Percentiles rank a stretch among this genome's conserved stretches.
Evolutionary conservation across 2,329 filamentous ascomycete genomes (phyloP).

Genomic region (Neurospora sp.): DNA sequence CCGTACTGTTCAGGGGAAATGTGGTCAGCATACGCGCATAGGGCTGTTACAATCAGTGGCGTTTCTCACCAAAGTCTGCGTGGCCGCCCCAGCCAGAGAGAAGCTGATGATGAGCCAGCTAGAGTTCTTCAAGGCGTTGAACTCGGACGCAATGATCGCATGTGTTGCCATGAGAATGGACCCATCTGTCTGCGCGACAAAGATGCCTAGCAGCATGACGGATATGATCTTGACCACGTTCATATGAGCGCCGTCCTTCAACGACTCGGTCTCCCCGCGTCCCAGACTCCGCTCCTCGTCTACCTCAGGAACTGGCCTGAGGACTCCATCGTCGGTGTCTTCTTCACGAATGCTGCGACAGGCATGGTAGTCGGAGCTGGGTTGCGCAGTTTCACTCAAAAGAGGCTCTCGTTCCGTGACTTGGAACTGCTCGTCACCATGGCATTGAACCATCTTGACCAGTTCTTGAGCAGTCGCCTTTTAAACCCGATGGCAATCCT

Average conservation of each 20-base stretch:
- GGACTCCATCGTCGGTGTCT: background rate
- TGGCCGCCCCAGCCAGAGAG: conserved; percentile 38
- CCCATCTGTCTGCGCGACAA: conserved; percentile 54
- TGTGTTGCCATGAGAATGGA: conserved; percentile 59
- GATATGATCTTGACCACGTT: conserved; percentile 13
- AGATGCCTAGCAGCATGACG: conserved; percentile 38
- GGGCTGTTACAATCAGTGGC: background rate
- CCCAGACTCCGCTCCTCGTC: conserved; percentile 8
- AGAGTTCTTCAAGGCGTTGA: conserved; percentile 43
- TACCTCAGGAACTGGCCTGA: conserved; percentile 5
- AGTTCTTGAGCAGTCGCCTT: background rate
- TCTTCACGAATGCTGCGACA: background rate
- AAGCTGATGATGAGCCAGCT: conserved; percentile 48
- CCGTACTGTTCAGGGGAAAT: conserved; percentile 29
- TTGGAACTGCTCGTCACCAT: background rate
- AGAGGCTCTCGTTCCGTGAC: background rate
- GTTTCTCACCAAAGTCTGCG: conserved; percentile 34
- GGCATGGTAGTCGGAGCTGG: background rate
- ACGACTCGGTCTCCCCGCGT: conserved; percentile 2
- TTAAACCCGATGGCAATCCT: background rate
- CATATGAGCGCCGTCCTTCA: conserved; percentile 2
- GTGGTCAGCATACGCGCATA: background rate
- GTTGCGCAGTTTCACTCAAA: background rate
- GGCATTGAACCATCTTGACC: background rate
- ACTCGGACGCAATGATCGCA: conserved; percentile 50